Base-by-base conservation (phyloP, 2,329 filamentous ascomycete species). In the Colletotrichum lindemuthianum region DNA sequence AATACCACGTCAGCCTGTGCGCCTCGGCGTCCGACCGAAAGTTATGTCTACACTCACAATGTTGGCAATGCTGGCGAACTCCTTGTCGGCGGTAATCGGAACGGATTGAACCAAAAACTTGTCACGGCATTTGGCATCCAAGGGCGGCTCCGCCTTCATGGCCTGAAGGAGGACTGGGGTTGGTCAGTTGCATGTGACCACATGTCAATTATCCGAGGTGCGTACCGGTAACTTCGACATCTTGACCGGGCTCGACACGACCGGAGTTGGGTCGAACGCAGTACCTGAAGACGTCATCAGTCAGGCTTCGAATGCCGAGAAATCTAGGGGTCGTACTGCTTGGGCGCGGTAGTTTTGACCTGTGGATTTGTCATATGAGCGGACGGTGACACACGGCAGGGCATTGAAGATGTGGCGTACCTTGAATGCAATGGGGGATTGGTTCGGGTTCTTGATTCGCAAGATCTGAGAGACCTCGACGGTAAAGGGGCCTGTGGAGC, bases 331-430 rank as follows among this genome's bases (percentile, higher is more conserved):
- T 79, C 91, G 75, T 92, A 99, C 95, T 98, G 96, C 82, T 98
- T 98, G 39, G 96, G 96, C 53, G 96, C 96, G 68, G 96, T 99
- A 52, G 96, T 99, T 89, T 99, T 99, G 79, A 99, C 96, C 93
- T 97, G 72, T 40, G 13, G 34, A 59, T 39, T 56, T 45, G 15
- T 37, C 39, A 45, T 63, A 50, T 55, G 54, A 69, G 67, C 51
- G 45, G 60, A 41, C 53, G 51, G n/a, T 49, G 9, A 65, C 45
- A 16, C 43, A 53, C 36, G 32, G n/a, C 41, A 39, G 32, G 52
- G 45, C 36, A 39, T 32, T 56, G 15, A 16, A 11, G 32, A 5
- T 16, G 24, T 36, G 39, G 63, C 81, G 67, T 83, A 90, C 88
- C 86, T 91, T 91, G 82, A 91, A 91, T 43, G 88, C 88, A 69